Base-by-base conservation (phyloP, 129 eudicot species). In the Glebionis coronaria region DNA sequence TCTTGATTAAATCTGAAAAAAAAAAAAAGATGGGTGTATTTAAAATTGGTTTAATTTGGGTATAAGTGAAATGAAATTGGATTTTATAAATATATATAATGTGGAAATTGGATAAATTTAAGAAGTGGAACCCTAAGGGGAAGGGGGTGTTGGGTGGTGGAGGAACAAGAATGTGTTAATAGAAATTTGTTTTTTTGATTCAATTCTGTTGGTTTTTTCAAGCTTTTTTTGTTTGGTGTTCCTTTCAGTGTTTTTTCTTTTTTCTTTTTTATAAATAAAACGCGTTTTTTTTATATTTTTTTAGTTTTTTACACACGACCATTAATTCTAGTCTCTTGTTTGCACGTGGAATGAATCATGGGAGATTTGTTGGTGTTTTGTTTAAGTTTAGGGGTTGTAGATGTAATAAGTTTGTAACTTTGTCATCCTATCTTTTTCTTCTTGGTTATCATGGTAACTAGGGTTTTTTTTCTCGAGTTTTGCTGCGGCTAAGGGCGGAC, bases 101-200 rank as follows among this genome's bases (percentile, higher is more conserved):
- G 60, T 13, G 40, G 23, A 15, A n/a, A 56, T 38, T 29, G 0
- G 6, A 35, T 35, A 6, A 35, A 8, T 7, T 35, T 35, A 35
- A 35, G 42, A 49, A 4, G 65, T 51, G 74, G 59, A 70, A 70
- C 77, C 73, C 79, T 68, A 63, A 50, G 61, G 68, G 18, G 63
- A 55, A 18, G 76, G 78, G 81, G 65, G 71, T 79, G 83, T 82
- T 79, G 81, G 84, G 81, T 57, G 79, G 81, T 71, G 80, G 76
- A 79, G 83, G 84, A 79, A 68, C 81, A 79, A 63, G 74, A 65
- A 72, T 67, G 88, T 12, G 29, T 21, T 58, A 55, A 55, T 55
- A 35, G 29, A 53, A 51, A 6, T 20, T 55, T 55, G 13, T 55
- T 54, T 52, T 9, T 54, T 58, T 29, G 67, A 64, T 45, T 64